Evolutionary conservation across 2,329 filamentous ascomycete genomes (phyloP).

Genomic region (Alternaria hordeiaustralica): DNA sequence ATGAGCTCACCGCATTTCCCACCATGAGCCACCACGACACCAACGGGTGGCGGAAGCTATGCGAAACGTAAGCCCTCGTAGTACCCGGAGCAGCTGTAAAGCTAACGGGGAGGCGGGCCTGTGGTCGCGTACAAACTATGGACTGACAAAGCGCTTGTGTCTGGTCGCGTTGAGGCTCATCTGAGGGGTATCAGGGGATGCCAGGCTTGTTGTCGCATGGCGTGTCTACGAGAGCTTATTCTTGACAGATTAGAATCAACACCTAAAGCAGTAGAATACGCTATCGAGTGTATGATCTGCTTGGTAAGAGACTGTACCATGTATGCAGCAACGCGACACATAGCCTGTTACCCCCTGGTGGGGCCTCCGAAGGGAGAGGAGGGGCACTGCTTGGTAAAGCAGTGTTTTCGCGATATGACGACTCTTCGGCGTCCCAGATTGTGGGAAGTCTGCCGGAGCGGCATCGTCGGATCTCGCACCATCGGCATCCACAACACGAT

Average conservation of each 20-base stretch:
- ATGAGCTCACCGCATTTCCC: background rate
- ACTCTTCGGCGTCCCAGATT: background rate
- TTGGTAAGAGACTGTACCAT: background rate
- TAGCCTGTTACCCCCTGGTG: background rate
- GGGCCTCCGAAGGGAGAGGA: background rate
- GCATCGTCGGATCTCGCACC: background rate
- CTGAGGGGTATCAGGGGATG: background rate
- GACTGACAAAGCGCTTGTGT: background rate
- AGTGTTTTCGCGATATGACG: background rate
- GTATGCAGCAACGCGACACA: background rate
- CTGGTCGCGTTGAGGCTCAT: background rate
- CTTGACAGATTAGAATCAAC: background rate
- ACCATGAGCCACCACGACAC: background rate
- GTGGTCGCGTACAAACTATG: background rate
- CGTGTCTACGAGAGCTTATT: background rate
- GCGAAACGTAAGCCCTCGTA: background rate
- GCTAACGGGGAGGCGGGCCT: background rate
- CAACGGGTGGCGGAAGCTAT: background rate
- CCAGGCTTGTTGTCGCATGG: background rate
- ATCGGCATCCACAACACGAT: background rate
- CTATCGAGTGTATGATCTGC: background rate
- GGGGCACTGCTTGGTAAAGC: background rate
- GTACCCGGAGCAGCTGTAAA: background rate
- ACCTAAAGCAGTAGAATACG: background rate
- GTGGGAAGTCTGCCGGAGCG: background rate